These are phyloP conservation scores for Orbilia ellipsospora DNA, from an alignment of 2,329 filamentous ascomycete species.

Conservation along the genomic window DNA sequence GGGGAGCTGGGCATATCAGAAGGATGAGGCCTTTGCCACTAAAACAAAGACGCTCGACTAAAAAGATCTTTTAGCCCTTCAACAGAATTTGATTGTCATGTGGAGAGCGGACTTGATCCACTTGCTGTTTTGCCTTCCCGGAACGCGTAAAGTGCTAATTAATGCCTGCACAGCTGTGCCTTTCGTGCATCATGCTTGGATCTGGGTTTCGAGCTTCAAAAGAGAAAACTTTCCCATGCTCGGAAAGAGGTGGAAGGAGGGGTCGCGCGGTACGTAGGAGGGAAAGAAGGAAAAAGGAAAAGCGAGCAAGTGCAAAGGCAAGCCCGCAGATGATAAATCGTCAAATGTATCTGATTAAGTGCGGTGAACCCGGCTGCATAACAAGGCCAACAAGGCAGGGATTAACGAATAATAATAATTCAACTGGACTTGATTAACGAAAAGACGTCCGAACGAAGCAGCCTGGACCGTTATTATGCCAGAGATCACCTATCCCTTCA, in stretches of 20 bases:
- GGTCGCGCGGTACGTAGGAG: constrained; percentile 18
- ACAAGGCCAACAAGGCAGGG: constrained; percentile 48
- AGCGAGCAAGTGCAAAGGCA: constrained; percentile 16
- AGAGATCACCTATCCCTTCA: constrained; percentile 30
- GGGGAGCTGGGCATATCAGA: constrained; percentile 17
- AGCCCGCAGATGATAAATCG: constrained; percentile 43
- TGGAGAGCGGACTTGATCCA: constrained; percentile 43
- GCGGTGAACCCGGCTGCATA: constrained; percentile 54
- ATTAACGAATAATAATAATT: constrained; percentile 29
- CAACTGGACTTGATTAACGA: constrained; percentile 26
- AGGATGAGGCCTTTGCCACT: constrained; percentile 44
- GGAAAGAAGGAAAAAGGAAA: constrained; percentile 8
- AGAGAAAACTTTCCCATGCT: constrained; percentile 40
- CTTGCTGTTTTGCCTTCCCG: constrained; percentile 55
- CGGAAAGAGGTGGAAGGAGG: constrained; percentile 52
- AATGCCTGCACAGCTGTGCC: constrained; percentile 8
- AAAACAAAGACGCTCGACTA: background rate
- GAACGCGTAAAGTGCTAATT: constrained; percentile 54
- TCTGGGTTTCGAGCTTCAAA: constrained; percentile 34
- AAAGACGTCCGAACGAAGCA: constrained; percentile 29
- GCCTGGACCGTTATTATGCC: constrained; percentile 51
- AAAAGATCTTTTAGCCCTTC: constrained; percentile 1
- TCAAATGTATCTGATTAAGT: constrained; percentile 56
- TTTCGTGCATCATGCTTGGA: constrained; percentile 36
- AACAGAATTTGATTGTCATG: constrained; percentile 42